These are phyloP conservation scores for Achaetomium macrosporum DNA, from an alignment of 2,329 filamentous ascomycete species.

Conservation along the genomic window DNA sequence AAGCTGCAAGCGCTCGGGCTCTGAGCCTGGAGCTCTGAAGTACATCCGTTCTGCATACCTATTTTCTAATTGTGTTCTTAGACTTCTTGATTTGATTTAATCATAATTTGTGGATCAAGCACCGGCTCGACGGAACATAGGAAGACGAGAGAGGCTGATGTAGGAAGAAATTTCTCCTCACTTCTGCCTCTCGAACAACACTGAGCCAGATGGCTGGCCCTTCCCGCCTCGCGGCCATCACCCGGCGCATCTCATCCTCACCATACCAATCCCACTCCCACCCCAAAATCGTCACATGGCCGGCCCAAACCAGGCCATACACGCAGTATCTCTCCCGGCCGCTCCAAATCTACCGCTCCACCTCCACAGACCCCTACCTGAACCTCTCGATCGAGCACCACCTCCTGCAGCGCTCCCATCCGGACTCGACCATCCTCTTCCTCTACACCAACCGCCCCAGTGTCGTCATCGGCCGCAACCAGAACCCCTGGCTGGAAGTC, in stretches of 20 bases:
- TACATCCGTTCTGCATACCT: no score
- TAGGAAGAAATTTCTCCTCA: not conserved
- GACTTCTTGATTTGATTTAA: not conserved
- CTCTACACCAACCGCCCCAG: slow-evolving; percentile 84
- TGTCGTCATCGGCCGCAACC: slow-evolving; percentile 89
- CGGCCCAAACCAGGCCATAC: slow-evolving; percentile 1
- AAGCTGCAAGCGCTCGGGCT: not conserved
- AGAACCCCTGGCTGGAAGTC: slow-evolving; percentile 94
- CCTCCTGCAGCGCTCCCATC: slow-evolving; percentile 67
- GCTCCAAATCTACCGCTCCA: slow-evolving; percentile 66
- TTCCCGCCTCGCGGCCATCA: not conserved
- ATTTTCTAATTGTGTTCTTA: not conserved
- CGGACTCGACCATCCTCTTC: slow-evolving; percentile 71
- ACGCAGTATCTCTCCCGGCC: slow-evolving; percentile 10
- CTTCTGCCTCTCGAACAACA: not conserved
- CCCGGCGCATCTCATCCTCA: not conserved
- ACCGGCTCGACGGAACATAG: not conserved
- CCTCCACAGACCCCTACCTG: slow-evolving; percentile 67
- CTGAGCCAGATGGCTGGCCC: slow-evolving; percentile 1
- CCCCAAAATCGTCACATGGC: not conserved
- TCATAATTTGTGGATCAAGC: not conserved
- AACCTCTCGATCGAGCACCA: slow-evolving; percentile 95
- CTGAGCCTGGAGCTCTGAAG: not conserved
- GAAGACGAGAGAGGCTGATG: not conserved
- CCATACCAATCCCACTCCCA: not conserved